Evolutionary conservation across 169 alveolate genomes (phyloP).

Genomic region (Babesia ovis): DNA sequence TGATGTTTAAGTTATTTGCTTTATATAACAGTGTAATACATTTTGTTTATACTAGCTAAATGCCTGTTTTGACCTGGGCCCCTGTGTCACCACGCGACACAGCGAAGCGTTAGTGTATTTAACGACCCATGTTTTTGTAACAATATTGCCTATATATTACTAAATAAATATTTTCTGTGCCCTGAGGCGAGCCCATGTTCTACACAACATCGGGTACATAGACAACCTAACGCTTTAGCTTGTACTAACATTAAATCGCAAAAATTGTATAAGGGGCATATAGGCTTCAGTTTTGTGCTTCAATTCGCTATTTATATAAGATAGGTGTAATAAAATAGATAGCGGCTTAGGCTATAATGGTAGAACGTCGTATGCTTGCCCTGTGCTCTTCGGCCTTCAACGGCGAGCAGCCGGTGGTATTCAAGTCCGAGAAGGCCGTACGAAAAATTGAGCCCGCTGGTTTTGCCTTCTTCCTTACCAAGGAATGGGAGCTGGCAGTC

Average conservation of each 20-base stretch:
- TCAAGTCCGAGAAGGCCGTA: conserved; percentile 28
- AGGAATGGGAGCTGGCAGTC: conserved; percentile 64
- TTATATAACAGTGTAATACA: not conserved
- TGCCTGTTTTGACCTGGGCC: too few relatives aligned
- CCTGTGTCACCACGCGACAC: too few relatives aligned
- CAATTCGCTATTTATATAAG: too few relatives aligned
- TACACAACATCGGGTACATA: conserved; percentile 16
- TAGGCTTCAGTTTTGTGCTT: not conserved
- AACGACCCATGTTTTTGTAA: too few relatives aligned
- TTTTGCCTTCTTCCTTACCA: conserved; percentile 68
- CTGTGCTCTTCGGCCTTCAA: conserved; percentile 32
- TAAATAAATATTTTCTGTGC: not conserved
- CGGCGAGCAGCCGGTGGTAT: conserved; percentile 49
- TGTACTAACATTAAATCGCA: too few relatives aligned
- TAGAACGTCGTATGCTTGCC: conserved; percentile 24
- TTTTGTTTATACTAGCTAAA: too few relatives aligned
- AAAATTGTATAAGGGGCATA: not conserved
- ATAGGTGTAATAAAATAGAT: not conserved
- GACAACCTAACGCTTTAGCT: too few relatives aligned
- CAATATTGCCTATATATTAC: too few relatives aligned
- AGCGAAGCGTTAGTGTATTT: too few relatives aligned
- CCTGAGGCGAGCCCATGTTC: not conserved
- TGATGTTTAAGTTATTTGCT: not conserved
- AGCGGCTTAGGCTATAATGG: conserved; percentile 1
- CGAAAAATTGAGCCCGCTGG: conserved; percentile 74